Evolutionary conservation across 345 rosid species (phyloP).

Genomic region (Iberis pinnata): DNA sequence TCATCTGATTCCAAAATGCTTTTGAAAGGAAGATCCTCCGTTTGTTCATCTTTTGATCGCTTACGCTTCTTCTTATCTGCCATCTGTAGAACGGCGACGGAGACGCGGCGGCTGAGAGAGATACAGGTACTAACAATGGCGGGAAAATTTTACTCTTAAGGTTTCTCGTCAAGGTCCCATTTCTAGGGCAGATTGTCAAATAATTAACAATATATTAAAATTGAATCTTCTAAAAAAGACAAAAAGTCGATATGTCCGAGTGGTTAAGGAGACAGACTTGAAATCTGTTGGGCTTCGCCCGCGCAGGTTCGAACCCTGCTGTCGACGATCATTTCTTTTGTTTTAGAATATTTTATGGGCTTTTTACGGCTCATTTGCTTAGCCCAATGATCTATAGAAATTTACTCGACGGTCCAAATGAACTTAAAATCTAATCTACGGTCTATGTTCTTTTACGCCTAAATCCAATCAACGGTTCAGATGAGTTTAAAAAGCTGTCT

Average conservation of each 20-base stretch:
- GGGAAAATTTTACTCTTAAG: constrained; percentile 25
- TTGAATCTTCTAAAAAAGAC: background rate
- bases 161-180: background rate
- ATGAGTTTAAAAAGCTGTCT: background rate
- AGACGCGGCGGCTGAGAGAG: constrained; percentile 20
- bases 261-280: constrained; percentile 98
- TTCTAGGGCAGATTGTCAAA: constrained; percentile 1
- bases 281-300: constrained; percentile 78
- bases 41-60: constrained; percentile 40
- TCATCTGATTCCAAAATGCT: constrained; percentile 55
- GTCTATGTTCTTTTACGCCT: background rate
- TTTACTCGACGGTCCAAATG: constrained; percentile 5
- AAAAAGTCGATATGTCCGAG: constrained; percentile 72
- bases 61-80: constrained; percentile 77
- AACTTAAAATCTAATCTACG: constrained; percentile 27
- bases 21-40: constrained; percentile 62
- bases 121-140: constrained; percentile 15
- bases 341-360: background rate
- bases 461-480: constrained; percentile 28
- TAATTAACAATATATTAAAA: too few relatives aligned
- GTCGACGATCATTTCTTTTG: constrained; percentile 37
- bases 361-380: background rate
- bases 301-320: constrained; percentile 87
- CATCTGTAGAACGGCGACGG: constrained; percentile 26
- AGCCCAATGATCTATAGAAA: constrained; percentile 16